Percentiles rank a stretch among this genome's conserved stretches.
Evolutionary conservation across 2,329 filamentous ascomycete species (phyloP).

Genomic region (Curvularia hawaiiensis): DNA sequence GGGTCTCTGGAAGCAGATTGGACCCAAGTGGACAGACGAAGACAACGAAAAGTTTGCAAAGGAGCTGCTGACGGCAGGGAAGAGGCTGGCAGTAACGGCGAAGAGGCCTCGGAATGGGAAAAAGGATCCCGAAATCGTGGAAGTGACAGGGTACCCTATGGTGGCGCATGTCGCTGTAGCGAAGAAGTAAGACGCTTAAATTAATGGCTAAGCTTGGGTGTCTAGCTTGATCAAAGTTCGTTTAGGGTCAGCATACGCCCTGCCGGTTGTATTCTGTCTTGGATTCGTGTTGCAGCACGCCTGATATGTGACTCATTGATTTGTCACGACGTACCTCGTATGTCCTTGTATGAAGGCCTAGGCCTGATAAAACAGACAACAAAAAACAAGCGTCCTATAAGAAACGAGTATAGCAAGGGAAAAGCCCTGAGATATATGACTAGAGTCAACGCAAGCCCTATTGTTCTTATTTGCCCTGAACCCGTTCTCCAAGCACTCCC

Average conservation of each 20-base stretch:
- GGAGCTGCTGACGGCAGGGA: conserved; percentile 2
- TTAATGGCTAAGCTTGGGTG: neutral
- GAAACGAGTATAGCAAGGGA: too few species aligned
- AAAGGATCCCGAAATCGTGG: conserved; percentile 5
- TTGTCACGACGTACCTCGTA: neutral
- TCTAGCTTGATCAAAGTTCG: neutral
- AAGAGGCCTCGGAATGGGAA: conserved; percentile 9
- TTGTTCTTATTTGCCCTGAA: neutral
- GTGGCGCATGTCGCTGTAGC: conserved; percentile 16
- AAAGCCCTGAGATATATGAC: too few species aligned
- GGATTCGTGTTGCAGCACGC: neutral
- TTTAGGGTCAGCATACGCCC: neutral
- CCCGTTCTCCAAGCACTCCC: neutral
- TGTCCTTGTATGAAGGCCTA: neutral
- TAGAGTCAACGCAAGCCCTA: too few species aligned
- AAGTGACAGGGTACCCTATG: conserved; percentile 13
- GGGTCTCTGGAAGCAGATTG: conserved; percentile 10
- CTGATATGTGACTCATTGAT: neutral
- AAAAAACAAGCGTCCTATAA: neutral
- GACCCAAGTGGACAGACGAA: conserved; percentile 9
- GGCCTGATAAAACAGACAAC: neutral
- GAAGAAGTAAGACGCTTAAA: conserved; percentile 2
- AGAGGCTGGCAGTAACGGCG: neutral
- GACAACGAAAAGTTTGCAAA: conserved; percentile 11
- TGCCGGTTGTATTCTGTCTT: neutral